Evolutionary conservation across 352 stramenopile genomes (phyloP).

Genomic region (Pythium utonaiense): DNA sequence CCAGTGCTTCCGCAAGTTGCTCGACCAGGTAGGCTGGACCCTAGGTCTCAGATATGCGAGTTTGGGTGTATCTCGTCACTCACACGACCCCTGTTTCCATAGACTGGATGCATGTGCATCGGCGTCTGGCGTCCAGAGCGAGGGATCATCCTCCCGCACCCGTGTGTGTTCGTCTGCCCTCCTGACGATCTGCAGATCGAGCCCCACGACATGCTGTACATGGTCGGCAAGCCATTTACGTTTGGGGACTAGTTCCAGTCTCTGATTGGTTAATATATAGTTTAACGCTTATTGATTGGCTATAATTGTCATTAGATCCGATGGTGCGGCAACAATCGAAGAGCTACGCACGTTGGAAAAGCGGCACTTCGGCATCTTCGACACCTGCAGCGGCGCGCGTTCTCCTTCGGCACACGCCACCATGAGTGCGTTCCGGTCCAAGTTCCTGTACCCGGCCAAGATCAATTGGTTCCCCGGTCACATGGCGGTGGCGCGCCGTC

Average conservation of each 20-base stretch:
- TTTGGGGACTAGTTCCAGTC: conserved; percentile 15
- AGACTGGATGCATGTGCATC: conserved; percentile 61
- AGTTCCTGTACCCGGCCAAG: conserved; percentile 75
- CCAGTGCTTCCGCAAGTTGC: conserved; percentile 66
- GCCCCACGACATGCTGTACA: conserved; percentile 57
- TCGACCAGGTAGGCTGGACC: conserved; percentile 48
- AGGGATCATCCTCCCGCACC: conserved; percentile 49
- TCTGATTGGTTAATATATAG: conserved; percentile 19
- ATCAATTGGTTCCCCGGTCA: conserved; percentile 89
- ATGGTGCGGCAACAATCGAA: conserved; percentile 12
- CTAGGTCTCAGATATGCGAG: neutral
- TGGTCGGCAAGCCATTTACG: conserved; percentile 65
- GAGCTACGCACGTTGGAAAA: neutral
- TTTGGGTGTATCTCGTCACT: neutral
- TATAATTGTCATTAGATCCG: conserved; percentile 7
- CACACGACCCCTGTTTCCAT: neutral
- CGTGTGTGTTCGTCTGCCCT: conserved; percentile 67
- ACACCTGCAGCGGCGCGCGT: too few species aligned
- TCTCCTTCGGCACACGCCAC: neutral
- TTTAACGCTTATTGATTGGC: conserved; percentile 12
- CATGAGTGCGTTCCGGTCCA: conserved; percentile 70
- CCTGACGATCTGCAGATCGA: conserved; percentile 53
- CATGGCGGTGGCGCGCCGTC: conserved; percentile 73
- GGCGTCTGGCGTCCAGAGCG: conserved; percentile 59
- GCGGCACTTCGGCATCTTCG: too few species aligned